phyloP scores from a whole-genome alignment of 768 basidiomycete genomes.

The Gautieria morchelliformis region DNA sequence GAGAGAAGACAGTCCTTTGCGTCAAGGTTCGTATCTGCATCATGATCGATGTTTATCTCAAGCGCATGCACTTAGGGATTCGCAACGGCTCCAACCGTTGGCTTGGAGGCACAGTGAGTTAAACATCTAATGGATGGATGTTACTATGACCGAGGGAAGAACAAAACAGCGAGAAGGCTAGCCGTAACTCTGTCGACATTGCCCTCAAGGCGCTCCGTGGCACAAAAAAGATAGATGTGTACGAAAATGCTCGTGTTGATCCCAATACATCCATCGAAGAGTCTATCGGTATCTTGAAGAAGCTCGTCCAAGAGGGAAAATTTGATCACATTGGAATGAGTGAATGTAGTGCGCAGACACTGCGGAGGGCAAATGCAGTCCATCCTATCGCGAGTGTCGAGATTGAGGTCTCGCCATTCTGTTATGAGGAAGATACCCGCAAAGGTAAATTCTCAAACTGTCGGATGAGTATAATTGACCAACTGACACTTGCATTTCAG shows the following conservation, averaged over 20 bases:
- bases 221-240: slow-evolving; percentile 50
- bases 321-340: slow-evolving; percentile 52
- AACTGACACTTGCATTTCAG: slow-evolving; percentile 14
- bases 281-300: slow-evolving; percentile 30
- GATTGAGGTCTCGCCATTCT: slow-evolving; percentile 58
- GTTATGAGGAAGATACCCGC: slow-evolving; percentile 42
- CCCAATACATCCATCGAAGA: slow-evolving; percentile 36
- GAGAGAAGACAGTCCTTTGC: slow-evolving; percentile 36
- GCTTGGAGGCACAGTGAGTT: slow-evolving; percentile 4
- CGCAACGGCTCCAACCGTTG: background rate
- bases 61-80: slow-evolving; percentile 1
- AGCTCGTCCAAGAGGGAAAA: slow-evolving; percentile 42
- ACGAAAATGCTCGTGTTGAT: slow-evolving; percentile 42
- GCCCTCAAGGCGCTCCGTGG: slow-evolving; percentile 37
- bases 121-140: background rate
- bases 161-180: slow-evolving; percentile 27
- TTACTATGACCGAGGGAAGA: slow-evolving; percentile 12
- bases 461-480: background rate
- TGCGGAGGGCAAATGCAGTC: slow-evolving; percentile 26
- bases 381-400: slow-evolving; percentile 50
- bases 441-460: slow-evolving; percentile 21
- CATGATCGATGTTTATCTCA: background rate
- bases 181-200: slow-evolving; percentile 35
- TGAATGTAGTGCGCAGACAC: slow-evolving; percentile 42
- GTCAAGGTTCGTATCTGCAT: slow-evolving; percentile 32